Evolutionary conservation across 2,329 filamentous ascomycete species (phyloP).

Genomic region (Beauveria bassiana): DNA sequence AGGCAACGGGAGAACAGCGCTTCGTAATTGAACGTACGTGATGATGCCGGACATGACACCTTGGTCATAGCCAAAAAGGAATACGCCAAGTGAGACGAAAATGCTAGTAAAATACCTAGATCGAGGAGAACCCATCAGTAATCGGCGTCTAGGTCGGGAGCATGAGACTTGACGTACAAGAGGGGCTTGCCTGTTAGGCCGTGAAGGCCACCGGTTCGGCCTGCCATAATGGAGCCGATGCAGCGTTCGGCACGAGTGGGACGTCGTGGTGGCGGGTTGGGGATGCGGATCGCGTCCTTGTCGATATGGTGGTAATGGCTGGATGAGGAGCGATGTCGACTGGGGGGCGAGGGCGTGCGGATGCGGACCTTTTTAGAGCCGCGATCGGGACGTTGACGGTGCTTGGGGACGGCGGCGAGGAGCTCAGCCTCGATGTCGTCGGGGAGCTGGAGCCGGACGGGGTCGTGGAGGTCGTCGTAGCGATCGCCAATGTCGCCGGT

Average conservation of each 20-base stretch:
- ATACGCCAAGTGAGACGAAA: slow-evolving; percentile 78
- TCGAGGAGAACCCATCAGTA: slow-evolving; percentile 14
- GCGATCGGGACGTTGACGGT: slow-evolving; percentile 30
- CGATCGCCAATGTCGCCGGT: slow-evolving; percentile 94
- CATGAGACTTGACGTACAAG: slow-evolving; percentile 49
- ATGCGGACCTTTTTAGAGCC: slow-evolving; percentile 61
- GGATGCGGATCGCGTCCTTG: slow-evolving; percentile 79
- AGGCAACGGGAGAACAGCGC: not conserved
- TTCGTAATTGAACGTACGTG: slow-evolving; percentile 40
- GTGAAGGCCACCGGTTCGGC: slow-evolving; percentile 67
- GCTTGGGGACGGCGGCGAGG: slow-evolving; percentile 42
- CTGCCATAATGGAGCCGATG: slow-evolving; percentile 79
- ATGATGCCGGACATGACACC: slow-evolving; percentile 77
- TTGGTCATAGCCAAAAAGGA: slow-evolving; percentile 84
- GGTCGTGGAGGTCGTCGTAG: slow-evolving; percentile 74
- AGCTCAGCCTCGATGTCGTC: slow-evolving; percentile 57
- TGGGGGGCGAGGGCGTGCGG: slow-evolving; percentile 38
- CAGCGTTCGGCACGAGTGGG: slow-evolving; percentile 62
- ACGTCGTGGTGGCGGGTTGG: slow-evolving; percentile 54
- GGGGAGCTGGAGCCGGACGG: slow-evolving; percentile 62
- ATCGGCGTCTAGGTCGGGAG: slow-evolving; percentile 14
- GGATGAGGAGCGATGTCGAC: slow-evolving; percentile 27
- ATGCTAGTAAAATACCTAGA: slow-evolving; percentile 88
- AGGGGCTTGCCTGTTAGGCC: slow-evolving; percentile 94
- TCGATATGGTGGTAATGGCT: slow-evolving; percentile 39